Percentiles rank a stretch among this genome's conserved stretches.
Conservation (phyloP, 2,329 filamentous ascomycete genomes). For the Didymella exigua region DNA sequence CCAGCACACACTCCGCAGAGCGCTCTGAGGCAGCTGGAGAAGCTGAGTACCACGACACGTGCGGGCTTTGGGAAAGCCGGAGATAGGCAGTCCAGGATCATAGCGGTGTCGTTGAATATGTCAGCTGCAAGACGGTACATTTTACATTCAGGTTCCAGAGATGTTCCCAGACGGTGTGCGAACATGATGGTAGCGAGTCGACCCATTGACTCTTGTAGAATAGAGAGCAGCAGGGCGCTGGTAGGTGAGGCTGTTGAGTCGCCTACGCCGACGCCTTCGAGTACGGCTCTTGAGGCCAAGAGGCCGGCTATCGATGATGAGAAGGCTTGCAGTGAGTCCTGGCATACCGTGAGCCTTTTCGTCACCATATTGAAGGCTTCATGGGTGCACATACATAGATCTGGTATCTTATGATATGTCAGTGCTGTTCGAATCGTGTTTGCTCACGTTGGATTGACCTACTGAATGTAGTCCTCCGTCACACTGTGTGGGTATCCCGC, state of each 20-base stretch:
- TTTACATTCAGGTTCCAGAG: constrained; percentile 90
- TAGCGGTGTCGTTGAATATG: constrained; percentile 83
- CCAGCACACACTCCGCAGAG: constrained; percentile 90
- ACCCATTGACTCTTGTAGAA: constrained; percentile 81
- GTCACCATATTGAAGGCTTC: background rate
- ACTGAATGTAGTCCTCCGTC: constrained; percentile 81
- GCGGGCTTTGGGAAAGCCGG: constrained; percentile 69
- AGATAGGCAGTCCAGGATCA: constrained; percentile 83
- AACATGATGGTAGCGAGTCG: constrained; percentile 85
- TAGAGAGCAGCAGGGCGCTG: constrained; percentile 78
- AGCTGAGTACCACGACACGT: constrained; percentile 63
- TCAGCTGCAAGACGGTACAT: constrained; percentile 86
- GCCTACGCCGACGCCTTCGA: constrained; percentile 76
- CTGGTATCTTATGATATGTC: constrained; percentile 60
- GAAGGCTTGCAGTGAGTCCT: constrained; percentile 83
- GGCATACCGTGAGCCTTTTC: background rate
- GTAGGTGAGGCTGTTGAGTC: constrained; percentile 80
- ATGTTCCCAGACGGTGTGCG: constrained; percentile 78
- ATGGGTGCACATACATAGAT: constrained; percentile 60
- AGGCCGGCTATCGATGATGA: constrained; percentile 81
- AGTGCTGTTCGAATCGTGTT: background rate
- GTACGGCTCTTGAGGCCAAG: constrained; percentile 74
- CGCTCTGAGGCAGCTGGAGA: constrained; percentile 65
- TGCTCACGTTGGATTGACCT: background rate
- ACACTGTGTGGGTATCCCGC: constrained; percentile 89